Conservation (phyloP, 1,284 basidiomycete genomes). For the Rhodotorula sp. region DNA sequence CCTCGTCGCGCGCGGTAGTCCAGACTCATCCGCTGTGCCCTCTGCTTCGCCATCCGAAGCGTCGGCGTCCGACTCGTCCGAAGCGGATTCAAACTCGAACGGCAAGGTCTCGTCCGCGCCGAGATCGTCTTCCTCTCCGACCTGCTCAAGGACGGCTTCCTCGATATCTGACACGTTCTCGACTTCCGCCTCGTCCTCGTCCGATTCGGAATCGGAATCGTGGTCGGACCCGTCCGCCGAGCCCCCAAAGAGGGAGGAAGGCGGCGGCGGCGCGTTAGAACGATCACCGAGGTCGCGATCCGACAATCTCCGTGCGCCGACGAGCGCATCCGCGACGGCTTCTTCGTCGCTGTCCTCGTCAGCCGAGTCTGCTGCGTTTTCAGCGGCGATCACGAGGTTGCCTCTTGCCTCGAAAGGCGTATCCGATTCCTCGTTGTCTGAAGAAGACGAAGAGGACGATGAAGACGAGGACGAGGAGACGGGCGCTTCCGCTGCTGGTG, state of each 20-base stretch:
- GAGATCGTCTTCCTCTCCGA: slow-evolving; percentile 15
- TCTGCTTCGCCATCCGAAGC: background rate
- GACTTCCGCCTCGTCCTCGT: slow-evolving; percentile 3
- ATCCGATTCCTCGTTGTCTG: no score
- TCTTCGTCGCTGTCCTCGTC: slow-evolving; percentile 3
- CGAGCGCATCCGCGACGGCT: slow-evolving; percentile 1
- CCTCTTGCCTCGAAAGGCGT: no score
- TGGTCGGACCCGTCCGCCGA: background rate
- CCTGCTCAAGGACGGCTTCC: no score
- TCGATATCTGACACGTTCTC: background rate
- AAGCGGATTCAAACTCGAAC: slow-evolving; percentile 10
- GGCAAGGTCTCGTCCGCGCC: slow-evolving; percentile 2
- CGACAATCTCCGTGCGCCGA: background rate
- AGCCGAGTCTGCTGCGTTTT: background rate
- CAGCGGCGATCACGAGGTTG: no score
- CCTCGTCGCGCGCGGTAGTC: background rate
- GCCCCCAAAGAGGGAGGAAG: background rate
- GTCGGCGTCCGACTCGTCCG: background rate
- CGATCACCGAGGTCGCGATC: background rate
- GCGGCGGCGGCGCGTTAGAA: background rate
- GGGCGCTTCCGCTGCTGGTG: background rate
- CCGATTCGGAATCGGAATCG: background rate
- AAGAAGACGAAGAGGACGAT: background rate
- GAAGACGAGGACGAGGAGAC: background rate
- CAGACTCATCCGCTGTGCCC: background rate